Evolutionary conservation across 352 stramenopile genomes (phyloP), one percentile per base, ranked within the genome.

Genomic region (Plasmopara halstedii): DNA sequence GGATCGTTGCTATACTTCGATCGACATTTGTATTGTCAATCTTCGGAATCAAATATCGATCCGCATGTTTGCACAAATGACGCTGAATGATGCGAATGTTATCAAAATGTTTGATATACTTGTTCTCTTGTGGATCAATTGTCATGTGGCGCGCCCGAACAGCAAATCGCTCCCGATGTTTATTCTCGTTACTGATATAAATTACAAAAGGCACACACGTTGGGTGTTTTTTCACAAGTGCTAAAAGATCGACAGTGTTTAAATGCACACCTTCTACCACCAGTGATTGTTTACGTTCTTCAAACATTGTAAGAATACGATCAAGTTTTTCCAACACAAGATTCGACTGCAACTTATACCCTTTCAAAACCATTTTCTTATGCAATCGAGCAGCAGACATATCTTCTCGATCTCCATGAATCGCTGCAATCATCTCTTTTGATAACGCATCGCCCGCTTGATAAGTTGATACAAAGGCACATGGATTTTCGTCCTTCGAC

Each of bases 101-200:
- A 58, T 91, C 82, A 53, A 94, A 94, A 60, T 90, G 84, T 49
- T 91, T 87, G 52, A 94, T 94, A 59, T 94, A 94, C 61, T 94
- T 94, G 65, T 94, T 94, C 43, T 85, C 76, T 53, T 91, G 77
- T 10, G 82, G 82, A 44, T 91, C 77, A 41, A 94, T 85, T 33
- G 82, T 94, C 82, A 94, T 94, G 67, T 94, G 79, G 0, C 80
- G 70, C 22, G 82, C 77, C 11, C 82, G 79, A 15, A 94, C 79
- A 18, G 79, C 82, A 23, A 94, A 94, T 8, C 81, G 70, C 34
- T 94, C 79, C 47, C 82, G 79, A 56, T 94, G 82, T 62, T 91
- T 90, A 47, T 83, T 71, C 53, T 94, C 82, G 35, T 94, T 91
- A 23, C 78, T 91, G 46, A 94, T 94, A 66, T 94, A 90, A 53